Evolutionary conservation across 2,329 filamentous ascomycete genomes (phyloP).

Genomic region (Chaetomiaceae sp.): DNA sequence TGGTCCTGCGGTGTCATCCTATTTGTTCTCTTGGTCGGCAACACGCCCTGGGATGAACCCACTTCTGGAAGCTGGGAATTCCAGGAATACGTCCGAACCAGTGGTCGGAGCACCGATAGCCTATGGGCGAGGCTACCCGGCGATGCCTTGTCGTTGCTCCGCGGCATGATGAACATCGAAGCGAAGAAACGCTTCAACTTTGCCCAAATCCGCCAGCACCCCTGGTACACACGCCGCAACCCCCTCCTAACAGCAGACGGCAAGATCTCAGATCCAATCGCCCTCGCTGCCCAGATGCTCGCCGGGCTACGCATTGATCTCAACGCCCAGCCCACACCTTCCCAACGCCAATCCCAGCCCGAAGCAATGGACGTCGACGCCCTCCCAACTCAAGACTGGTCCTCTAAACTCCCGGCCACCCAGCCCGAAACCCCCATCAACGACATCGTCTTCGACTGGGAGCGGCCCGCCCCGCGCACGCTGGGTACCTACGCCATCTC

Average conservation of each 20-base stretch:
- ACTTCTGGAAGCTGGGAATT: conserved; percentile 85
- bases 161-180: conserved; percentile 89
- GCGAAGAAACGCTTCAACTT: conserved; percentile 74
- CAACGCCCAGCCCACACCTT: conserved; percentile 58
- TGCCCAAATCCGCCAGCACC: conserved; percentile 80
- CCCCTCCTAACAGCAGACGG: conserved; percentile 70
- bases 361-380: conserved; percentile 69
- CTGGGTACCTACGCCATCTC: conserved; percentile 41
- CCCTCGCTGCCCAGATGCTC: conserved; percentile 91
- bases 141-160: conserved; percentile 72
- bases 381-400: conserved; percentile 35
- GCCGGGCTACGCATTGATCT: conserved; percentile 89
- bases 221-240: conserved; percentile 88
- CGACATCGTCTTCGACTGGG: conserved; percentile 83
- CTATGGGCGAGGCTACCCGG: conserved; percentile 76
- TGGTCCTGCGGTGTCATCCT: conserved; percentile 99
- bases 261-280: conserved; percentile 70
- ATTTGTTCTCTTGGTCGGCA: conserved; percentile 90
- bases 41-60: conserved; percentile 96
- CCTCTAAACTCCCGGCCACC: conserved; percentile 64
- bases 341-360: conserved; percentile 29
- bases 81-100: conserved; percentile 75
- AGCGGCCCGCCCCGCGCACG: conserved; percentile 62
- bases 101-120: conserved; percentile 77
- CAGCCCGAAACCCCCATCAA: conserved; percentile 75